Base-by-base conservation (phyloP, 495 filamentous ascomycete species). In the Penicillium macrosclerotiorum region DNA sequence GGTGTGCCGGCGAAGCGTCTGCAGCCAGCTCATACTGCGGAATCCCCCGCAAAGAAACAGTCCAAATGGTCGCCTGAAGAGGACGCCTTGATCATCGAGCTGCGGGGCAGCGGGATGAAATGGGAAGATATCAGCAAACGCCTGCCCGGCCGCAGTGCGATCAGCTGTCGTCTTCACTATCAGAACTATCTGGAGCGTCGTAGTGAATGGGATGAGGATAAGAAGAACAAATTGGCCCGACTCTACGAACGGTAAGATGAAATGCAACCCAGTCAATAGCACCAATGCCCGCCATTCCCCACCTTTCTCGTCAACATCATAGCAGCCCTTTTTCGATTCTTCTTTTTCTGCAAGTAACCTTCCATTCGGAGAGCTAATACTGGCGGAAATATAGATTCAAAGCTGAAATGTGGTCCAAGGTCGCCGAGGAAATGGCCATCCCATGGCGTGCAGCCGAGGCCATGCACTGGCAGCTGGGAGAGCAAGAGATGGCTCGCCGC, bases 381-480 rank as follows among this genome's bases (percentile, higher is more conserved):
- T 14, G 13, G 25, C 22, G 26, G 43, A 8, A 18, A 34, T 30
- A n/a, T 63, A 97, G 92, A 60, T 95, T 96, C 75, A 96, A 96
- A 65, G 79, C 86, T 49, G 90, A 96, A 54, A 96, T 98, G 89
- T 98, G 93, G 93, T 82, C 84, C 33, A 89, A 89, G 54, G 83
- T 98, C 4, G 88, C 90, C 25, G 85, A 88, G 62, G 93, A 98
- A 69, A 90, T 98, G 85, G 82, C 81, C n/a, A 84, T 96, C 52
- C 93, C 93, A 19, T 98, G 92, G 91, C 81, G 92, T 41, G 88
- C 93, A 5, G 92, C 88, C 23, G 93, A 98, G 69, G 89, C 88
- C 12, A 96, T 96, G 91, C 93, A 98, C 68, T 98, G 93, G 93
- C 86, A 94, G 57, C 68, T 98, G 14, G 93, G 93, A 40, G 91